Evolutionary conservation across 331 rosid species (phyloP).

Genomic region (Malus hybrid): DNA sequence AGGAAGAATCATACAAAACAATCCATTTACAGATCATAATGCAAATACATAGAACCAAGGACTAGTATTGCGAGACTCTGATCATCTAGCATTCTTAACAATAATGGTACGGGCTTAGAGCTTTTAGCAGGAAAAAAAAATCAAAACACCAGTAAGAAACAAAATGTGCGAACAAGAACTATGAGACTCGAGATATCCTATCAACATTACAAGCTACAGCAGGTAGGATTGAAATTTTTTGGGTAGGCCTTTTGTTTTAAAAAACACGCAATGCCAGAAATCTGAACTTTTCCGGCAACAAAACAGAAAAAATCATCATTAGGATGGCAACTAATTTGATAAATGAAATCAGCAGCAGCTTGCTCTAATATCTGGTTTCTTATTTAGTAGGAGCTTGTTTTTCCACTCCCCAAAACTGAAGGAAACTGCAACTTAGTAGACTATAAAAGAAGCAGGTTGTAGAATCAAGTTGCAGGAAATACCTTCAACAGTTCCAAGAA

Average conservation of each 20-base stretch:
- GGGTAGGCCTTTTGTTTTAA: not conserved
- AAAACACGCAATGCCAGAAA: not conserved
- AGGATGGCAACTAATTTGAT: not conserved
- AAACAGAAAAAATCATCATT: not conserved
- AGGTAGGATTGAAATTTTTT: not conserved
- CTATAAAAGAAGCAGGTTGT: not conserved
- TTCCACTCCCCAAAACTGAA: not conserved
- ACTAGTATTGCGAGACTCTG: too few species aligned
- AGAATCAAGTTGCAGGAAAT: constrained; percentile 22
- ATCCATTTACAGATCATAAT: not conserved
- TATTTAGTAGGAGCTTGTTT: not conserved
- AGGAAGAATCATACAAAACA: not conserved
- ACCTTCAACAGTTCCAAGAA: constrained; percentile 89
- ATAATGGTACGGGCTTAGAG: not conserved
- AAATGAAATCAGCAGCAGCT: not conserved
- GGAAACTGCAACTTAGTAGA: not conserved
- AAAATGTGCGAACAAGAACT: not conserved
- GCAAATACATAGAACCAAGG: not conserved
- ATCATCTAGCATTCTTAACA: too few species aligned
- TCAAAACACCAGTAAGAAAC: not conserved
- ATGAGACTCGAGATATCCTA: not conserved
- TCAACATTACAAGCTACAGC: not conserved
- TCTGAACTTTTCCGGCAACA: not conserved
- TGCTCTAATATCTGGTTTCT: not conserved
- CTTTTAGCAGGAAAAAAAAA: not conserved